Evolutionary conservation across 164 flowering plant species (phyloP), one percentile per base, ranked within the genome.

Genomic region (Dillenia suffruticosa): DNA sequence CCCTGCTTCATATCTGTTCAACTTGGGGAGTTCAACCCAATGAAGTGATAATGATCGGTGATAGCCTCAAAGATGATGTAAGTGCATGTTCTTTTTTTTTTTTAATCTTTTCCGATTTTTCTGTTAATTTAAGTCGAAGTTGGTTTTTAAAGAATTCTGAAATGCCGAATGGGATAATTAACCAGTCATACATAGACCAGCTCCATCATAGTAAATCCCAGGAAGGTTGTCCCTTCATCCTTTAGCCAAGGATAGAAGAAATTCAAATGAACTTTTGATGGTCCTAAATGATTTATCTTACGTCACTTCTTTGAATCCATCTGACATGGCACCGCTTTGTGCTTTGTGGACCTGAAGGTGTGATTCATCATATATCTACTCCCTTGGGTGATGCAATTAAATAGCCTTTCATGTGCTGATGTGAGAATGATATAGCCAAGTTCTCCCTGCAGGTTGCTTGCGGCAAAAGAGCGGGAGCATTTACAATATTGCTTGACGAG

Each of bases 21-120:
- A 76, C 79, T 17, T 94, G 97, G 98, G 82, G 73, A 51, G 76
- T 94, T 56, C 78, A 75, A 26, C 97, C 98, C 19, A 63, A 69
- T 75, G 93, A 94, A 79, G 92, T 89, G 47, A 82, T 94, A 57
- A 94, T 94, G 97, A 67, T 94, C 70, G 98, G 97, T 8, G 98
- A 94, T 70, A 86, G 97, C 81, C 92, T 90, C 44, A 86, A 84
- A 76, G 98, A 94, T 79, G 98, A 94, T 72, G 96, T 88, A 72
- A 81, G 90, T 79, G 14, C 24, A 48, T 17, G 14, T 24, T 10
- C n/a, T 48, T 0, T 56, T 22, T 62, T 26, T 51, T 24, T 13
- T 11, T 43, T 52, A n/a, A 10, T 55, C n/a, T 57, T 15, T 62
- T 54, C 19, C 19, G 51, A 2, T 44, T 14, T 50, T 65, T 58